Base-by-base conservation (phyloP, 2,329 filamentous ascomycete genomes). In the Fusarium nygamai region DNA sequence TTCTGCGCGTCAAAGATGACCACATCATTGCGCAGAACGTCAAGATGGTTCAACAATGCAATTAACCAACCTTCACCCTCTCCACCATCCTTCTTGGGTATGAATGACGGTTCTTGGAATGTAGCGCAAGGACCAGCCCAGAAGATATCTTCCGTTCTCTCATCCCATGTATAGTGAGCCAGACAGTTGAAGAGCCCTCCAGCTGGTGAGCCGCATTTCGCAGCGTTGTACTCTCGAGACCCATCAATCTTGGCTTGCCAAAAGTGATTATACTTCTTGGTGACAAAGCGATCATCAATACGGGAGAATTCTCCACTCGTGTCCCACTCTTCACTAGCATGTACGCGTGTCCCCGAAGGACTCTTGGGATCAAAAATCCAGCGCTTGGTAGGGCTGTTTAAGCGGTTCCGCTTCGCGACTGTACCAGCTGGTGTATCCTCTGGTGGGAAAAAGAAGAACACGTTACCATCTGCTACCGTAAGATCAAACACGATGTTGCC, bases 391-490 rank as follows among this genome's bases (percentile, higher is more conserved):
- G 57, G 57, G 1, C 57, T 60, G 8, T 60, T 38, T 4, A 60
- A 24, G 12, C 57, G 57, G 33, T 60, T 60, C 7, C 57, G 24
- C 43, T 60, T 60, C 0, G 57, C 43, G 17, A 60, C 43, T 1
- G n/a, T 51, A 12, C 53, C 65, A 20, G 38, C 53, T 12, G 61
- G 38, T 33, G 31, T 33, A 4, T 67, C 61, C 1, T 58, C 43
- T 0, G 65, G 67, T 0, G 67, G 67, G n/a, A 67, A 69, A 43
- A 67, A 70, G 29, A 72, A 72, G 22, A 72, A 72, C 5, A 72
- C 69, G 1, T 71, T 72, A 6, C 69, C 64, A 0, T 72, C 69
- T 29, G 69, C 69, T 0, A 72, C 62, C 4, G 69, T 71, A 3
- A 72, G 53, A 14, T 72, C 69, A 1, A 70, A 72, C 1, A 72